Evolutionary conservation across 2,329 filamentous ascomycete species (phyloP).

Genomic region (Ophiocordyceps camponoti-leonardi): DNA sequence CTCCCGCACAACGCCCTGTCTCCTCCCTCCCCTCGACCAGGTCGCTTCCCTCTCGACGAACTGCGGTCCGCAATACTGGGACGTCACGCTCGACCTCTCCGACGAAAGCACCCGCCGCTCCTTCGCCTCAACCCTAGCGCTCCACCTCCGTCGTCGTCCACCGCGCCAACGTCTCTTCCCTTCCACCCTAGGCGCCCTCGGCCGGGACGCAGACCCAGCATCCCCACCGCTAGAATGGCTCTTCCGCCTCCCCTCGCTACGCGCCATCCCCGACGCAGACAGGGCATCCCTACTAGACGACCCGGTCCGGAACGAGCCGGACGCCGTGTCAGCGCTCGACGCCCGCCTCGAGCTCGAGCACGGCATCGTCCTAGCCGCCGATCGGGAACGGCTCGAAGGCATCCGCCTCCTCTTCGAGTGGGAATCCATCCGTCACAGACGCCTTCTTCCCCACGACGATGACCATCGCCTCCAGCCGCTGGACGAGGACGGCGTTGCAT

Average conservation of each 20-base stretch:
- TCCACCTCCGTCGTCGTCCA: conserved; percentile 57
- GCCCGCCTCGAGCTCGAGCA: conserved; percentile 48
- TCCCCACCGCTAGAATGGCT: conserved; percentile 51
- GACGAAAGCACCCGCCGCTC: conserved; percentile 43
- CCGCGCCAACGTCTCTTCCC: conserved; percentile 53
- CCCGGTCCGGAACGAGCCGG: conserved; percentile 25
- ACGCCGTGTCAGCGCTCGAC: conserved; percentile 44
- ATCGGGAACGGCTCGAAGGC: conserved; percentile 27
- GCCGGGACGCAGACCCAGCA: conserved; percentile 19
- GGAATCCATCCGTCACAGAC: conserved; percentile 25
- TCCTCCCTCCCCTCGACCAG: conserved; percentile 46
- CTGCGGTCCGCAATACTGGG: conserved; percentile 56
- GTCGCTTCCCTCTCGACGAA: conserved; percentile 44
- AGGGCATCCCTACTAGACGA: conserved; percentile 41
- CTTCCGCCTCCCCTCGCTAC: conserved; percentile 43
- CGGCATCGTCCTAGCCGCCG: conserved; percentile 23
- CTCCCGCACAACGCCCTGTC: conserved; percentile 36
- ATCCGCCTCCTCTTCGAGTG: conserved; percentile 38
- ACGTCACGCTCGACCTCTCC: conserved; percentile 59
- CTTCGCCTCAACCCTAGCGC: conserved; percentile 49
- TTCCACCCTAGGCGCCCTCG: conserved; percentile 58
- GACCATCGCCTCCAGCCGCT: conserved; percentile 2
- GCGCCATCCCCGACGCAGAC: conserved; percentile 45
- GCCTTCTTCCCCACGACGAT: conserved; percentile 12
- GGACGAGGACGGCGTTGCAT: conserved; percentile 15